phyloP scores from a whole-genome alignment of 2,329 filamentous ascomycete species.

The Botryotinia narcissicola region DNA sequence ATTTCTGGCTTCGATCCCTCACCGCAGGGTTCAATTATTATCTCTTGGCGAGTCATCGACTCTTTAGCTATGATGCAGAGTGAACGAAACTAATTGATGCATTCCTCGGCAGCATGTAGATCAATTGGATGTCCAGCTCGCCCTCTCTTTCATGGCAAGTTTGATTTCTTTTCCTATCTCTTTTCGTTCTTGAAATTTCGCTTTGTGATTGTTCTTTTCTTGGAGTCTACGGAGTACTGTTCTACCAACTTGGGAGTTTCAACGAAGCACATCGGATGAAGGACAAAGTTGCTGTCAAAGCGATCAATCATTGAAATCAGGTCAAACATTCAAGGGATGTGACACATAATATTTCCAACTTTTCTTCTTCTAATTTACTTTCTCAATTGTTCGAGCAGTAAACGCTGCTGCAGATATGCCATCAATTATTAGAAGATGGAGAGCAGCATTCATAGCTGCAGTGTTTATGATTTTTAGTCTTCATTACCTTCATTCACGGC shows the following conservation, averaged over 20 bases:
- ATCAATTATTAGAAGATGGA: constrained; percentile 33
- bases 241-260: not conserved
- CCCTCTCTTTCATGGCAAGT: not conserved
- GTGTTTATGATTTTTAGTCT: constrained; percentile 28
- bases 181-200: not conserved
- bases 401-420: constrained; percentile 21
- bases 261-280: not conserved
- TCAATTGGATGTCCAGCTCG: not conserved
- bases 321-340: constrained; percentile 13
- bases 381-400: not conserved
- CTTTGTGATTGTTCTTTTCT: not conserved
- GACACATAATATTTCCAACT: not conserved
- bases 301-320: not conserved
- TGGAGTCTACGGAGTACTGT: not conserved
- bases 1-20: constrained; percentile 7
- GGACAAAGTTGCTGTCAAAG: constrained; percentile 14
- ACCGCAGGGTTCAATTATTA: not conserved
- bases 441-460: constrained; percentile 28
- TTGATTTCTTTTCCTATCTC: not conserved
- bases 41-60: not conserved
- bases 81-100: not conserved
- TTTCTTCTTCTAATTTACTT: not conserved
- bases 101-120: constrained; percentile 8
- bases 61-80: not conserved
- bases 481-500: constrained; percentile 32